Evolutionary conservation across 2,329 filamentous ascomycete species (phyloP).

Genomic region (Calonectria crousiana): DNA sequence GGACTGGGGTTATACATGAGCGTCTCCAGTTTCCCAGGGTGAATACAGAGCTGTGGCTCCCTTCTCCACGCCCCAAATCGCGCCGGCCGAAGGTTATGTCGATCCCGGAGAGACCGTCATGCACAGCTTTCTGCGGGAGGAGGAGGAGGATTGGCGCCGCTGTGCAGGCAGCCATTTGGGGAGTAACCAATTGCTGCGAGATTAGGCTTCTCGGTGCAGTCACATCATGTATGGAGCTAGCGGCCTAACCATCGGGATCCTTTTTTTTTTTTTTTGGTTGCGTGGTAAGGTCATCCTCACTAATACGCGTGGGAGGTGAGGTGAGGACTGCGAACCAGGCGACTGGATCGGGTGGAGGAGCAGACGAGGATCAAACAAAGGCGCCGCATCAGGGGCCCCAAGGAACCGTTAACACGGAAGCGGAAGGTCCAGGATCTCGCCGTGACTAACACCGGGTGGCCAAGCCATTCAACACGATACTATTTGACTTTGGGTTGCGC

Average conservation of each 20-base stretch:
- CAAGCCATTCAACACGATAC: slow-evolving; percentile 12
- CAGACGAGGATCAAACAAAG: neutral
- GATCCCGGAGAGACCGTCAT: neutral
- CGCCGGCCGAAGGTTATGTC: slow-evolving; percentile 15
- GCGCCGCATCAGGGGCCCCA: neutral
- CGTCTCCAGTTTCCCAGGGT: neutral
- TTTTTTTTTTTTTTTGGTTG: too few species aligned
- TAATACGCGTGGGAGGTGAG: slow-evolving; percentile 12
- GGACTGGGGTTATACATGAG: neutral
- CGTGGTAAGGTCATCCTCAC: neutral
- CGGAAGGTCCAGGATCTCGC: slow-evolving; percentile 18
- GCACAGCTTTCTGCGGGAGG: neutral
- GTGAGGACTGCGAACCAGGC: slow-evolving; percentile 3
- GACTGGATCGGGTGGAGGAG: neutral
- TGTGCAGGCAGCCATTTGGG: neutral
- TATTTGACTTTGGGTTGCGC: neutral
- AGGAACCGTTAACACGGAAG: slow-evolving; percentile 17
- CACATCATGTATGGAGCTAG: neutral
- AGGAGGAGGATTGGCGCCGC: neutral
- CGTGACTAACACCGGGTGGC: neutral
- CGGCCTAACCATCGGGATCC: neutral
- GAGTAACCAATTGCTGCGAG: neutral
- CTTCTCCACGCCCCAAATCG: slow-evolving; percentile 4
- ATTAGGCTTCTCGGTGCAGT: neutral
- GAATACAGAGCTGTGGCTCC: neutral